phyloP scores from a whole-genome alignment of 495 filamentous ascomycete species.

The Hypoxylon fuscum region DNA sequence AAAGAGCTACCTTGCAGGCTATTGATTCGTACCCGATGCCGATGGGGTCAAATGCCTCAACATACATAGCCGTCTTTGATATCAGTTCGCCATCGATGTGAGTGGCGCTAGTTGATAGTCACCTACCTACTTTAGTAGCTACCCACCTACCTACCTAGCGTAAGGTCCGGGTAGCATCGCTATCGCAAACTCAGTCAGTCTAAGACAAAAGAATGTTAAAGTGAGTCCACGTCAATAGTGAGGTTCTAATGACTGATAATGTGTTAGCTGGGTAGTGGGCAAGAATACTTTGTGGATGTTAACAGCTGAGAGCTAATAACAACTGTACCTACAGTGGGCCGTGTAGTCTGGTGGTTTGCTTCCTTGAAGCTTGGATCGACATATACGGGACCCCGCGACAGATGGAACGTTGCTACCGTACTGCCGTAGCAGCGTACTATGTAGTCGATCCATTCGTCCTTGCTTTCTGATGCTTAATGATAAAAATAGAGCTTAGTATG shows the following conservation, averaged over 20 bases:
- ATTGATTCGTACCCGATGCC: too few relatives aligned
- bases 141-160: constrained; percentile 7
- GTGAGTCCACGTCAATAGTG: too few relatives aligned
- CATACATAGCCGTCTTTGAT: neutral
- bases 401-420: neutral
- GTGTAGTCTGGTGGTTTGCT: too few relatives aligned
- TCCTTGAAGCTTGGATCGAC: neutral
- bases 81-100: neutral
- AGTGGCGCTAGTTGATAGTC: constrained; percentile 3
- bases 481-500: neutral
- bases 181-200: constrained; percentile 5
- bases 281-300: too few relatives aligned
- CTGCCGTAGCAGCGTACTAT: too few relatives aligned
- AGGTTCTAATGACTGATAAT: too few relatives aligned
- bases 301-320: too few relatives aligned
- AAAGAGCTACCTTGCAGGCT: neutral
- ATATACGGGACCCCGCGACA: neutral
- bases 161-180: constrained; percentile 5
- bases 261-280: too few relatives aligned
- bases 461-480: neutral
- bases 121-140: constrained; percentile 23
- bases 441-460: neutral
- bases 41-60: neutral
- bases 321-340: too few relatives aligned
- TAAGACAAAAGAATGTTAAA: too few relatives aligned